Percentiles rank a stretch among this genome's conserved stretches.
phyloP scores from a whole-genome alignment of 1,139 yeast genomes.

The Pichia sp. region DNA sequence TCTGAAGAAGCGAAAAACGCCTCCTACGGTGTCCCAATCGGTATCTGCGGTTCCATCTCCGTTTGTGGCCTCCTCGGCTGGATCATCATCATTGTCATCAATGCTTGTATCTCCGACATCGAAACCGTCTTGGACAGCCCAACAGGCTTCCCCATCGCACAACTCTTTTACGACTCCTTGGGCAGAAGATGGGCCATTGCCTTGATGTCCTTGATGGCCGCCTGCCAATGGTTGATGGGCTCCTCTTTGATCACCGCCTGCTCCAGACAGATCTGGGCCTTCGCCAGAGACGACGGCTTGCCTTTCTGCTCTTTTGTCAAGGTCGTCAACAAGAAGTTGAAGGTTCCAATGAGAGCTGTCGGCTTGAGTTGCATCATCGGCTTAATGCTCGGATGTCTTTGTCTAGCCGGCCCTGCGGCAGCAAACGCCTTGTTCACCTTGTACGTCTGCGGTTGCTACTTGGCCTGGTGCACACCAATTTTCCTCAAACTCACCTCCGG shows the following conservation, averaged over 20 bases:
- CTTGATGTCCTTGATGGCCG: constrained; percentile 54
- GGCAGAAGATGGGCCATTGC: constrained; percentile 71
- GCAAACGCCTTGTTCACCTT: constrained; percentile 57
- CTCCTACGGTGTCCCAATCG: constrained; percentile 61
- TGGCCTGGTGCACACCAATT: constrained; percentile 58
- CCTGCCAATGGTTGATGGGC: constrained; percentile 67
- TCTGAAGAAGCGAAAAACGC: constrained; percentile 70
- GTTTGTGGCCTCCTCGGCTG: constrained; percentile 62
- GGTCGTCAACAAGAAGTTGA: constrained; percentile 46
- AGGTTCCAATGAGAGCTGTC: constrained; percentile 61
- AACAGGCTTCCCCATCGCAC: constrained; percentile 60
- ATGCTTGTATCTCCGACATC: constrained; percentile 55
- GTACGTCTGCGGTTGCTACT: constrained; percentile 55
- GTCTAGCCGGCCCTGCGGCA: constrained; percentile 55
- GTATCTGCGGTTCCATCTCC: constrained; percentile 52
- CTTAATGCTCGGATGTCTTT: constrained; percentile 51
- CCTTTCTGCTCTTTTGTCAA: constrained; percentile 46
- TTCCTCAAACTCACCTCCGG: constrained; percentile 45
- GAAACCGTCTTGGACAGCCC: constrained; percentile 39
- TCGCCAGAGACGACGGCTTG: constrained; percentile 49
- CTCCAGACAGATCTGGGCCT: constrained; percentile 50
- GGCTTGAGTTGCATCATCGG: constrained; percentile 46
- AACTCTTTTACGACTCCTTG: constrained; percentile 57
- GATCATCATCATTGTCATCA: constrained; percentile 48
- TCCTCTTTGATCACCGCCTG: constrained; percentile 49